These are phyloP conservation scores for Silene conica DNA, from an alignment of 148 eudicot genomes.

Conservation along the genomic window DNA sequence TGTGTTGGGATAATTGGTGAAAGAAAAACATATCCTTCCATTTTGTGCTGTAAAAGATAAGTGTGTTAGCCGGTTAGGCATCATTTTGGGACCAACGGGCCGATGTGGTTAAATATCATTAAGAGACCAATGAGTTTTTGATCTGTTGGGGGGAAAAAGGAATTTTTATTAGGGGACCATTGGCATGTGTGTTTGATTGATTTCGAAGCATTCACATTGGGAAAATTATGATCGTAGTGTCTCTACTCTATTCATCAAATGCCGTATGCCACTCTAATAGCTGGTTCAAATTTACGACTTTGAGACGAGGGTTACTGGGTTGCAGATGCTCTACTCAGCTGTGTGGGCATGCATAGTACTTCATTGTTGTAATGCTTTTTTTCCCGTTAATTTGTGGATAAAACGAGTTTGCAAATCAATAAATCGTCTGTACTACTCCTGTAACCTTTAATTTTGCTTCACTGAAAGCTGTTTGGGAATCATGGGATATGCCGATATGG, in stretches of 20 bases:
- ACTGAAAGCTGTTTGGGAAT: too few relatives aligned
- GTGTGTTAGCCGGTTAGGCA: background rate
- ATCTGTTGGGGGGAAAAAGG: slow-evolving; percentile 5
- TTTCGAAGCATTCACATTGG: slow-evolving; percentile 14
- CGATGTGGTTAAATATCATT: slow-evolving; percentile 14
- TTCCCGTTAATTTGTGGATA: background rate
- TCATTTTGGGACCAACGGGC: slow-evolving; percentile 15
- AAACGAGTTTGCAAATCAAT: background rate
- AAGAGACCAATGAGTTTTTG: slow-evolving; percentile 15
- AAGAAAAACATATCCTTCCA: background rate
- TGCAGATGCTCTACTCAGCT: slow-evolving; percentile 6
- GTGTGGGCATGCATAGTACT: slow-evolving; percentile 13
- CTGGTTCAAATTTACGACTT: slow-evolving; percentile 12
- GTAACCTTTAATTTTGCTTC: too few relatives aligned
- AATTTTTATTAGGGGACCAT: slow-evolving; percentile 21
- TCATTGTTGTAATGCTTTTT: background rate
- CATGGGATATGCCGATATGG: too few relatives aligned
- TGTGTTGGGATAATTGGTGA: background rate
- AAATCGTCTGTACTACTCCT: background rate
- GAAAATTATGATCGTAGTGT: slow-evolving; percentile 5
- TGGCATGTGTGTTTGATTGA: slow-evolving; percentile 7
- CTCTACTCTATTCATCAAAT: slow-evolving; percentile 9
- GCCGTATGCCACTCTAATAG: slow-evolving; percentile 11
- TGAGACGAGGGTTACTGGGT: slow-evolving; percentile 1
- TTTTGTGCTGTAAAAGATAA: background rate